Base-by-base conservation (phyloP, 2,329 filamentous ascomycete species). In the Fonsecaea monophora region DNA sequence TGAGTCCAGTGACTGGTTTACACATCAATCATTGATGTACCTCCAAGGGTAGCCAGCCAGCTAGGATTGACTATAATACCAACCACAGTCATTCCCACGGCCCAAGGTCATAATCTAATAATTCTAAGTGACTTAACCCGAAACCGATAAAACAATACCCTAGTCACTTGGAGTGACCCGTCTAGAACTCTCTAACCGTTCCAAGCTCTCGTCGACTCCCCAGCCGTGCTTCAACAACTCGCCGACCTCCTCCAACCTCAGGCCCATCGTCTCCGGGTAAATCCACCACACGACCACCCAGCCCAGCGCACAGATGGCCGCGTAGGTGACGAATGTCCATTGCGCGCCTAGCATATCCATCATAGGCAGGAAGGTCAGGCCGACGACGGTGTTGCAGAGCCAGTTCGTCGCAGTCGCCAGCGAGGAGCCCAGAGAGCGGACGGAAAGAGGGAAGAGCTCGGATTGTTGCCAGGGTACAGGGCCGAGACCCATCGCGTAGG, bases 391-490 rank as follows among this genome's bases (percentile, higher is more conserved):
- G 76, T 98, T 98, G 30, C 90, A 89, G 3, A 85, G 86, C 94
- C 94, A 98, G 75, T 91, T 97, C 6, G 92, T 96, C 4, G 89
- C 90, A 7, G 94, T 86, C 7, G 85, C 83, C 34, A 89, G 75
- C 13, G 83, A 83, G 1, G 87, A 89, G 37, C 87, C 86, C 18
- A 88, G 78, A 76, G 87, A 89, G 68, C 89, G 85, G 57, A 90
- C 82, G 18, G 82, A 80, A 18, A 86, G 76, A 0, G 93, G 91
- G 75, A 97, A 97, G 37, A 97, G 85, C 80, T 98, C 94, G 72
- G 90, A 92, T 80, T 97, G 94, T 84, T 97, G 94, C 94, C 94
- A 98, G 0, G 94, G 94, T 2, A 98, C 92, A 73, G 93, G 96
- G 8, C 94, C 94, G 1, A 98, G 84, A 2, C 94, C 94, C 1